A percentile compares a stretch with the other conserved stretches of the same genome.
Evolutionary conservation across 129 eudicot genomes (phyloP).

Genomic region (Flaveria robusta): DNA sequence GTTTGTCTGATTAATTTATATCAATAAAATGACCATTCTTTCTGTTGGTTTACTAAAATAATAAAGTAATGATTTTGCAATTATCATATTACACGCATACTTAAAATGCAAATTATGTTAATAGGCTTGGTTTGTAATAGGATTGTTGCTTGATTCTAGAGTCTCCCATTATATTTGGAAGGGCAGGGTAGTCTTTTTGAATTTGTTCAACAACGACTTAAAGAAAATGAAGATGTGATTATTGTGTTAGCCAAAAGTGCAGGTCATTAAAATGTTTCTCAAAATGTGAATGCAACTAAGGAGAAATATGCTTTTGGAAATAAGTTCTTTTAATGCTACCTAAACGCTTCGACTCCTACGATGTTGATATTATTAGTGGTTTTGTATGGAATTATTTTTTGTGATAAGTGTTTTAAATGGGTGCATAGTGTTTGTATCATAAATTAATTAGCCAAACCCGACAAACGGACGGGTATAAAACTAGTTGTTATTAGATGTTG

Average conservation of each 20-base stretch:
- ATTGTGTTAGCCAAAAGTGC: slow-evolving; percentile 93
- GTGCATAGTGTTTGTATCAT: too few relatives aligned
- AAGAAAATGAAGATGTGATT: slow-evolving; percentile 71
- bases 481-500: too few relatives aligned
- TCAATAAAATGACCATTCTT: background rate
- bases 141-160: slow-evolving; percentile 97
- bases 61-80: slow-evolving; percentile 13
- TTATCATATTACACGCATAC: background rate
- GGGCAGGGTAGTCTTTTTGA: slow-evolving; percentile 87
- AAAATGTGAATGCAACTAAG: slow-evolving; percentile 45
- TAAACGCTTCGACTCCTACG: too few relatives aligned
- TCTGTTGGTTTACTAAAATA: slow-evolving; percentile 4
- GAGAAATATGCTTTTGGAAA: slow-evolving; percentile 89
- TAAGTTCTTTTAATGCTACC: too few relatives aligned
- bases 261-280: slow-evolving; percentile 72
- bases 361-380: too few relatives aligned
- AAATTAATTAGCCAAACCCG: too few relatives aligned
- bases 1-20: background rate
- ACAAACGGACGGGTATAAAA: too few relatives aligned
- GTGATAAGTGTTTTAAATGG: too few relatives aligned
- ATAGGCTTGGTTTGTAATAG: slow-evolving; percentile 51
- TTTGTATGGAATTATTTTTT: too few relatives aligned
- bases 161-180: slow-evolving; percentile 84
- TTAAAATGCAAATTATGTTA: slow-evolving; percentile 26
- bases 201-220: slow-evolving; percentile 75